Percentiles rank a stretch among this genome's conserved stretches.
Conservation (phyloP, 345 rosid genomes). For the Laguncularia racemosa region DNA sequence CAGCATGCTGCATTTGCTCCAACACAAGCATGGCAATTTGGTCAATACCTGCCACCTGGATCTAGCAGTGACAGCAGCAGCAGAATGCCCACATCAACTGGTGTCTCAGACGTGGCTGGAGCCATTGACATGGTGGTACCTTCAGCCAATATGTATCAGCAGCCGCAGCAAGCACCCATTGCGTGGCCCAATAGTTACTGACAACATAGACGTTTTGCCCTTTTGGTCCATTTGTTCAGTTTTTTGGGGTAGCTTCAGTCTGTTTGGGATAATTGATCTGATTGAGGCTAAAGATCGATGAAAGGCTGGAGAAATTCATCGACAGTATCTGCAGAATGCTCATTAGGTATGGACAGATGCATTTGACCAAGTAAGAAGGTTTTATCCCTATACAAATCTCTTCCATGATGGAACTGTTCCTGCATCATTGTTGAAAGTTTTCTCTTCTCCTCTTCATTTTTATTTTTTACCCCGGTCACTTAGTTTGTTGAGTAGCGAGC, state of each 20-base stretch:
- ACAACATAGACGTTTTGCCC: slow-evolving; percentile 27
- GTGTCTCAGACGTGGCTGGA: slow-evolving; percentile 70
- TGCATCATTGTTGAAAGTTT: slow-evolving; percentile 17
- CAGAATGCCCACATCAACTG: slow-evolving; percentile 66
- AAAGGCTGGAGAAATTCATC: too few species aligned
- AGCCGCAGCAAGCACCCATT: slow-evolving; percentile 83
- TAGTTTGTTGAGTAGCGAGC: slow-evolving; percentile 31
- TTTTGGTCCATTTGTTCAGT: slow-evolving; percentile 14
- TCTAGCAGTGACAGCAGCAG: slow-evolving; percentile 60
- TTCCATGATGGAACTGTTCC: slow-evolving; percentile 1
- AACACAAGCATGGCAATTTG: slow-evolving; percentile 57
- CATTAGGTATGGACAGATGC: slow-evolving; percentile 5
- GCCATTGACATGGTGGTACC: slow-evolving; percentile 69
- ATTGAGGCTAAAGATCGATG: too few species aligned
- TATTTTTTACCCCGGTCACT: slow-evolving; percentile 24
- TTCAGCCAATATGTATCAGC: slow-evolving; percentile 71
- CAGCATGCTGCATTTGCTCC: slow-evolving; percentile 78
- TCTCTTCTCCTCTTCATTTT: slow-evolving; percentile 7
- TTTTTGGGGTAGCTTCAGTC: too few species aligned
- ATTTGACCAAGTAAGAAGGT: slow-evolving; percentile 39
- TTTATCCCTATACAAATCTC: slow-evolving; percentile 13
- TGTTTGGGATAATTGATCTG: too few species aligned
- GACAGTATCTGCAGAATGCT: too few species aligned
- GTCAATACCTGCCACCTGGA: slow-evolving; percentile 67
- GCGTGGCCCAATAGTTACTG: slow-evolving; percentile 89